These are phyloP conservation scores for Tuber aestivum DNA, from an alignment of 495 filamentous ascomycete species.

Conservation along the genomic window DNA sequence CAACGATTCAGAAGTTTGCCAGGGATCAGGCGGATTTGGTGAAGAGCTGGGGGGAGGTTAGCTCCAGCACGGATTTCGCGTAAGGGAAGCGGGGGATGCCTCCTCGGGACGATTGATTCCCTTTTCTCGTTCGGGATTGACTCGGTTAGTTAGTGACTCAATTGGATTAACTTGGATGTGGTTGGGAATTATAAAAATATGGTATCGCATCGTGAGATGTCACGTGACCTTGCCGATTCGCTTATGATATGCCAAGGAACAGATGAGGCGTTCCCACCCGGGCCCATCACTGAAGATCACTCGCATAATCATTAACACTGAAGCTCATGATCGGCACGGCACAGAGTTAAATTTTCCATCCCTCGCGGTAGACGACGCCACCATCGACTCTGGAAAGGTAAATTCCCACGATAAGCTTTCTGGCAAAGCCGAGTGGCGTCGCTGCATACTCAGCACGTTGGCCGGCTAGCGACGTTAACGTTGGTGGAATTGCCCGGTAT, in stretches of 20 bases:
- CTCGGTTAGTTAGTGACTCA: not conserved
- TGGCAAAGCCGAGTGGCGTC: not conserved
- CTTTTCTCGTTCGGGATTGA: not conserved
- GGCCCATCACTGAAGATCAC: not conserved
- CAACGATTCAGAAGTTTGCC: not conserved
- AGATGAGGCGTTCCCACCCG: not conserved
- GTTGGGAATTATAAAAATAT: not conserved
- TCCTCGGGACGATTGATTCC: not conserved
- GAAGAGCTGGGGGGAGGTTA: not conserved
- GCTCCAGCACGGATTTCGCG: not conserved
- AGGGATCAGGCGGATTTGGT: constrained; percentile 2
- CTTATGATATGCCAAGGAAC: not conserved
- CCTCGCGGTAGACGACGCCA: too few relatives aligned
- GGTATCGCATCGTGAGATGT: not conserved
- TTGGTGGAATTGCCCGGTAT: not conserved
- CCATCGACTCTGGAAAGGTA: too few relatives aligned
- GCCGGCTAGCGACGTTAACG: too few relatives aligned
- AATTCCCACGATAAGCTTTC: not conserved
- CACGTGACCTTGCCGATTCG: not conserved
- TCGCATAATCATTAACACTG: not conserved
- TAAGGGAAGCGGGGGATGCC: not conserved
- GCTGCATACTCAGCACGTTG: too few relatives aligned
- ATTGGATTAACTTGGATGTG: not conserved
- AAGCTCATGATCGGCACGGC: not conserved
- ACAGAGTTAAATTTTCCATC: not conserved